Evolutionary conservation across 345 rosid species (phyloP).

Genomic region (Leavenworthia alabamica): DNA sequence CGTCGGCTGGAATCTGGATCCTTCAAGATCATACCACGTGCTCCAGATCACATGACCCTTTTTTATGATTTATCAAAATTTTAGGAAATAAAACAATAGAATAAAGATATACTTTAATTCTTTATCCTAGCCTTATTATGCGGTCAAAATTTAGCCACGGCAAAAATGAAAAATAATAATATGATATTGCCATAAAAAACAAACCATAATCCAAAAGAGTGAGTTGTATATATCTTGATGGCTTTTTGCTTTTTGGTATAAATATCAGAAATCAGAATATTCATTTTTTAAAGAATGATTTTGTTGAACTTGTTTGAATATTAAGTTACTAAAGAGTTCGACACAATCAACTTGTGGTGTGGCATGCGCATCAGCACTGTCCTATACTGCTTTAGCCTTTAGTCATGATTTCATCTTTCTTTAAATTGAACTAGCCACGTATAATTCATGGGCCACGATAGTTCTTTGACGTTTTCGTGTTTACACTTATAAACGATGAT

Average conservation of each 20-base stretch:
- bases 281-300: background rate
- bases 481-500: background rate
- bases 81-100: background rate
- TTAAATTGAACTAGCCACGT: background rate
- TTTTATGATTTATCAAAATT: slow-evolving; percentile 2
- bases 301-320: slow-evolving; percentile 1
- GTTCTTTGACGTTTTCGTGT: background rate
- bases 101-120: background rate
- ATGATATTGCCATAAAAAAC: too few relatives aligned
- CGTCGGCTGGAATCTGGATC: slow-evolving; percentile 9
- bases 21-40: slow-evolving; percentile 20
- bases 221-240: background rate
- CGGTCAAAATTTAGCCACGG: background rate
- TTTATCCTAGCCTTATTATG: background rate
- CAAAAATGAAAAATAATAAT: background rate
- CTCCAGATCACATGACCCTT: background rate
- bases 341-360: background rate
- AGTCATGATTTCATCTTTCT: background rate
- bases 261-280: slow-evolving; percentile 1
- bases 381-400: background rate
- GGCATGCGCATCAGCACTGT: background rate
- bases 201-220: background rate
- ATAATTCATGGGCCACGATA: background rate
- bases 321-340: background rate
- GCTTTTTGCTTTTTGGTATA: background rate